Evolutionary conservation across 257 asterid species (phyloP).

Genomic region (Penstemon newberryi): DNA sequence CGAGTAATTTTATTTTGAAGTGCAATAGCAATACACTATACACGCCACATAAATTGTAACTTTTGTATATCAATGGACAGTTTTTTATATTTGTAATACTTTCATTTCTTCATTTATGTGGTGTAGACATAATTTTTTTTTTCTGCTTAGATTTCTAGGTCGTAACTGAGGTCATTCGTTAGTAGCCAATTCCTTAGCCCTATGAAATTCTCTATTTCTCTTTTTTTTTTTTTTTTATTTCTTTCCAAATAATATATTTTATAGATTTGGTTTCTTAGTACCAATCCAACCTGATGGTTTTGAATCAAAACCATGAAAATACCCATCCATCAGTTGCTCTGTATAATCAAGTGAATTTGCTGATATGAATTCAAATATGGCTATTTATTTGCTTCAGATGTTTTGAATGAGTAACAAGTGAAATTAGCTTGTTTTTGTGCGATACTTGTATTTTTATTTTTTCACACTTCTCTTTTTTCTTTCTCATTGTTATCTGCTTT

Average conservation of each 20-base stretch:
- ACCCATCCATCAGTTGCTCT: neutral
- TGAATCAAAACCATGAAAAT: neutral
- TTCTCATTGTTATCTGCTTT: neutral
- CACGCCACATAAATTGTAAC: neutral
- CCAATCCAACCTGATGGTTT: no score
- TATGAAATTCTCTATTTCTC: no score
- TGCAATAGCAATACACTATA: neutral
- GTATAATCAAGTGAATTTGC: neutral
- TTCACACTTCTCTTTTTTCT: neutral
- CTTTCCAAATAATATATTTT: neutral
- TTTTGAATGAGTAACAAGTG: constrained; percentile 9
- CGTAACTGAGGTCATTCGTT: no score
- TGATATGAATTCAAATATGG: neutral
- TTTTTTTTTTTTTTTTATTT: neutral
- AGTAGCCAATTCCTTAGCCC: no score
- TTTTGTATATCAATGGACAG: neutral
- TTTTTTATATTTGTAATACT: neutral
- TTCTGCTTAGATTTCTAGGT: neutral
- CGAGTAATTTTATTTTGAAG: constrained; percentile 2
- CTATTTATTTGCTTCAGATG: constrained; percentile 5
- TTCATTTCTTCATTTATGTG: neutral
- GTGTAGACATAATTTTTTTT: neutral
- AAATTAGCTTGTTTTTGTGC: neutral
- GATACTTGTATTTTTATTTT: neutral
- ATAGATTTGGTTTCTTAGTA: neutral